A percentile compares a stretch with the other conserved stretches of the same genome.
Conservation (phyloP, 805 yeast genomes). For the Tetrapisispora taiwanensis region DNA sequence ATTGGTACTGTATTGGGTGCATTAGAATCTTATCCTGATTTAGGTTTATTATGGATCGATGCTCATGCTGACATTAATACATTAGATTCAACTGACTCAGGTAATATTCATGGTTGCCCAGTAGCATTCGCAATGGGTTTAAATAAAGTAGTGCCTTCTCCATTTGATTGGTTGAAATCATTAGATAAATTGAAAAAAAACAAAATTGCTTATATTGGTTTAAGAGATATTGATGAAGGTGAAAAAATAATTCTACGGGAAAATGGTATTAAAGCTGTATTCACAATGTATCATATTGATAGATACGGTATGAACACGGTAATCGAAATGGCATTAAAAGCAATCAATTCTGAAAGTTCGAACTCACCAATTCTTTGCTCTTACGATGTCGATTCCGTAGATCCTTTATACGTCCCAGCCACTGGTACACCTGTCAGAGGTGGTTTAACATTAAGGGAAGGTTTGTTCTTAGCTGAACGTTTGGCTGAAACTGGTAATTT, state of each 20-base stretch:
- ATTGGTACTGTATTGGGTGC: slow-evolving; percentile 88
- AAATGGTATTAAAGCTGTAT: slow-evolving; percentile 60
- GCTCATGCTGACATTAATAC: slow-evolving; percentile 98
- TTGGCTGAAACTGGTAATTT: slow-evolving; percentile 83
- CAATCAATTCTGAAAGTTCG: slow-evolving; percentile 62
- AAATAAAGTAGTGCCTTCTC: slow-evolving; percentile 30
- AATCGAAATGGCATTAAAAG: slow-evolving; percentile 79
- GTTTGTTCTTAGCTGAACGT: slow-evolving; percentile 84
- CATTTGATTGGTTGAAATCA: slow-evolving; percentile 1
- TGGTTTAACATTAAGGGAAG: slow-evolving; percentile 89
- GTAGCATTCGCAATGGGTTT: slow-evolving; percentile 83
- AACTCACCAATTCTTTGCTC: slow-evolving; percentile 76
- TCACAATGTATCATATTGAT: slow-evolving; percentile 92
- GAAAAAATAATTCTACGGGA: slow-evolving; percentile 70
- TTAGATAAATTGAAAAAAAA: slow-evolving; percentile 56
- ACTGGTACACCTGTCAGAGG: slow-evolving; percentile 98
- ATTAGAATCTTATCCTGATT: slow-evolving; percentile 67
- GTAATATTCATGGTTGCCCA: slow-evolving; percentile 95
- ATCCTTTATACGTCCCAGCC: slow-evolving; percentile 88
- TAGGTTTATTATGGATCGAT: slow-evolving; percentile 90
- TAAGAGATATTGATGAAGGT: slow-evolving; percentile 84
- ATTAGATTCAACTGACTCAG: slow-evolving; percentile 69
- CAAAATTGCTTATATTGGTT: slow-evolving; percentile 84
- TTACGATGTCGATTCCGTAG: slow-evolving; percentile 95
- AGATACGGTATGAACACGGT: slow-evolving; percentile 87